Base-by-base conservation (phyloP, 306 rosid genomes). In the Astragalus membranaceus region DNA sequence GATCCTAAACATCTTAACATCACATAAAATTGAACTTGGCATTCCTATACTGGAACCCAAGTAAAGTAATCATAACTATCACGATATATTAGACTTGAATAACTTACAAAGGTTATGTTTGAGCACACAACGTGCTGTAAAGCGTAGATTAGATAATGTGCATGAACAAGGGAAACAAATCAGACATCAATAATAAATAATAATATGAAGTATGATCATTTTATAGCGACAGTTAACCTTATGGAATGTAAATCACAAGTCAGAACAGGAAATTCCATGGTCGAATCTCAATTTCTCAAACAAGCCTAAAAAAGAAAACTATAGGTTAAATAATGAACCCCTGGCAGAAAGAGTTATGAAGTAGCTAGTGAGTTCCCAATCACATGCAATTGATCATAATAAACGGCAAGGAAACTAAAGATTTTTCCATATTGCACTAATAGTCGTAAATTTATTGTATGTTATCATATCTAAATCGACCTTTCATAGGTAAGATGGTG, bases 291-390 rank as follows among this genome's bases (percentile, higher is more conserved):
- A 20, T 17, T 53, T 44, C 62, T 42, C 50, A 48, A 77, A 68
- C 35, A 49, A 72, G 11, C 76, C 39, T 30, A 26, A 60, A 37
- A 5, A 3, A 12, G 70, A 77, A 11, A 6, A 42, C 50, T 35
- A 5, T 6, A 33, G 10, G 20, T 3, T 46, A 60, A 37, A 46
- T 37, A 30, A 2, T 17, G 29, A 50, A 12, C 8, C 73, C 44
- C 64, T 7, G 20, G 42, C 51, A 8, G 33, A 55, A 69, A 78
- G 60, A 41, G 53, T 33, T 42, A 55, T 47, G 53, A 74, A 26
- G 43, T 20, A 14, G 17, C 4, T 44, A 54, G 26, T 26, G 60
- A 64, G 64, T 82, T 78, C 51, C 39, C 77, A 63, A 82, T 78
- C 63, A 41, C 76, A 58, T 57, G 68, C 52, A 76, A 75, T 2